Percentiles rank a stretch among this genome's conserved stretches.
Evolutionary conservation across 2,329 filamentous ascomycete genomes (phyloP).

Genomic region (Penicillium sp.): DNA sequence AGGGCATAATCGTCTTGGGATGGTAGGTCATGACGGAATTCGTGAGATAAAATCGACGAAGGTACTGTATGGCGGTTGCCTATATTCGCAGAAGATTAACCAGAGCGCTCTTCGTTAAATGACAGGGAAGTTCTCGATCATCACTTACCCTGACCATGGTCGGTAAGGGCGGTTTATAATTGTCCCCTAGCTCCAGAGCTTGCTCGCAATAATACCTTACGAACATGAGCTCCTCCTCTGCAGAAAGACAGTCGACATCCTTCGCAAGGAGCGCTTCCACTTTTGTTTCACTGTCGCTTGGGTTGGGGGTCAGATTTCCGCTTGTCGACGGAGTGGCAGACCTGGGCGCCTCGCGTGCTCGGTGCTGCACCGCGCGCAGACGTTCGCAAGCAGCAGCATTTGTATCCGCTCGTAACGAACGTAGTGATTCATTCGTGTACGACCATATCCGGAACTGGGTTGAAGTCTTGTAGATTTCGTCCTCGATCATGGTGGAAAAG

Average conservation of each 20-base stretch:
- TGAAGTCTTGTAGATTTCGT: constrained; percentile 83
- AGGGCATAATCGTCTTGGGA: constrained; percentile 82
- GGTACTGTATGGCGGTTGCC: constrained; percentile 81
- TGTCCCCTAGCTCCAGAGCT: constrained; percentile 55
- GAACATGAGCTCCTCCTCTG: constrained; percentile 76
- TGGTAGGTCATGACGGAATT: constrained; percentile 97
- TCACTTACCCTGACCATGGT: constrained; percentile 55
- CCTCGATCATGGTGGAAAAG: constrained; percentile 66
- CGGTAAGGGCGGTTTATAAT: constrained; percentile 54
- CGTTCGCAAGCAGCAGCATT: constrained; percentile 74
- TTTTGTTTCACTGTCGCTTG: constrained; percentile 31
- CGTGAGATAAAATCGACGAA: constrained; percentile 91
- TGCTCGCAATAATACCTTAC: constrained; percentile 73
- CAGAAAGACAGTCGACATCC: constrained; percentile 72
- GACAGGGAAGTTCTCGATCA: not conserved
- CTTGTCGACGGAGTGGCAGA: constrained; percentile 30
- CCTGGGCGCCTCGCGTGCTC: constrained; percentile 36
- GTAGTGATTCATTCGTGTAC: constrained; percentile 70
- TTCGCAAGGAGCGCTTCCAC: constrained; percentile 27
- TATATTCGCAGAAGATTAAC: constrained; percentile 22
- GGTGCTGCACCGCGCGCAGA: constrained; percentile 55
- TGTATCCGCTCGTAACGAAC: constrained; percentile 69
- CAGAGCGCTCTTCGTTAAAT: constrained; percentile 1
- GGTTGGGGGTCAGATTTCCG: constrained; percentile 30
- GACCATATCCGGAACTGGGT: constrained; percentile 93